Evolutionary conservation across 352 stramenopile genomes (phyloP), one percentile per base, ranked within the genome.

Genomic region (Globisporangium nodosum): DNA sequence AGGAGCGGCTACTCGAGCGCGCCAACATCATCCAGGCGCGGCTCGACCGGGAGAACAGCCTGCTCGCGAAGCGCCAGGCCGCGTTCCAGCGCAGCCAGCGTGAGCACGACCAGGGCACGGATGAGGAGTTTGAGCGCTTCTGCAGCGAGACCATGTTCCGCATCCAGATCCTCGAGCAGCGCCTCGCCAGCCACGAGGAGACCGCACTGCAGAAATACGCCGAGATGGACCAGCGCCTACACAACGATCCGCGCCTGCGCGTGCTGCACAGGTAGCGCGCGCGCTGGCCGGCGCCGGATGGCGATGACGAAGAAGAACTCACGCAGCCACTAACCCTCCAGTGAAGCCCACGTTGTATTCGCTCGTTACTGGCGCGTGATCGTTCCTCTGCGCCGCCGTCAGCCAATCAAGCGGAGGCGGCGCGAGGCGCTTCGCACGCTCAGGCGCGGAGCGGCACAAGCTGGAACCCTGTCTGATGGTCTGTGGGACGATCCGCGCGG

Each of bases 111-210:
- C 82, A 94, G 52, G 83, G 78, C 60, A 93, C 86, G 4, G 90
- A 97, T 65, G 87, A 97, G 35, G 91, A 97, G 61, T 98, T 97
- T 64, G 88, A 98, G 73, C 81, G 83, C 37, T 97, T 97, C 66
- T 98, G 90, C 74, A 94, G 81, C 54, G 91, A 98, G 68, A 93
- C 91, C 54, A 98, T 98, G 89, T 98, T 98, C 67, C 78, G 92
- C 47, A 98, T 98, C 66, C 87, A 97, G 72, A 97, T 98, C 56
- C 70, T 98, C 50, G 89, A 98, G 70, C 91, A 98, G 63, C 86
- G 92, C 3, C 75, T 97, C 18, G 78, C 85, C 35, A 89, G 88
- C 47, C 90, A 98, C 65, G 94, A 98, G 60, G 88, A 97, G 64
- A 96, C 76, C 5, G 93, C 93, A 35, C 71, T 98, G 56, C 87